Percentiles rank a stretch among this genome's conserved stretches.
These are phyloP conservation scores for Phytophthora constricta DNA, from an alignment of 352 stramenopile genomes.

Conservation along the genomic window DNA sequence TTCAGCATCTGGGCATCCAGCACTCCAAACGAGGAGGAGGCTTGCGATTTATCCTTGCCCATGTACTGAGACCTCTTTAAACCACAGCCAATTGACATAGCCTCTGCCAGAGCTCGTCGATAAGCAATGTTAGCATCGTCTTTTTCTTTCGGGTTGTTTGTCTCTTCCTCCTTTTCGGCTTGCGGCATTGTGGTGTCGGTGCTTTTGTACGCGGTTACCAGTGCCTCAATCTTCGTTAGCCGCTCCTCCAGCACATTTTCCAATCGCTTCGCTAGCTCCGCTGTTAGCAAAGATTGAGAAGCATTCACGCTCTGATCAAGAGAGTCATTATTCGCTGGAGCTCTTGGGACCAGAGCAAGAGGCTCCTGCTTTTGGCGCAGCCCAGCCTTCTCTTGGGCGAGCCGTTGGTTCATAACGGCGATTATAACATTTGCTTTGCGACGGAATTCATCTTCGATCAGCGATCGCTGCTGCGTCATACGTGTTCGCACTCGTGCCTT, in stretches of 20 bases:
- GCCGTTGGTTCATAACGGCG: slow-evolving; percentile 55
- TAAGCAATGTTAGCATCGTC: slow-evolving; percentile 14
- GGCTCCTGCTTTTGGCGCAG: slow-evolving; percentile 49
- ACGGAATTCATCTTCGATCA: slow-evolving; percentile 61
- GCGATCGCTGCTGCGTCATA: slow-evolving; percentile 24
- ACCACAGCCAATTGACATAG: slow-evolving; percentile 29
- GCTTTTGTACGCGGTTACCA: slow-evolving; percentile 25
- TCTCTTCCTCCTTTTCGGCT: slow-evolving; percentile 2
- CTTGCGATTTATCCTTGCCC: slow-evolving; percentile 1
- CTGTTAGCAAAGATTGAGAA: slow-evolving; percentile 6
- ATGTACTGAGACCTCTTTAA: slow-evolving; percentile 14
- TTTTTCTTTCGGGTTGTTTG: not conserved
- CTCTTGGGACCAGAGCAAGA: not conserved
- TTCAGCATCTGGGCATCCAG: slow-evolving; percentile 14
- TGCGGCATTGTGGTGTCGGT: not conserved
- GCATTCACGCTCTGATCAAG: not conserved
- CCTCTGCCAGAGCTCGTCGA: slow-evolving; percentile 27
- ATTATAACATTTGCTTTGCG: slow-evolving; percentile 55
- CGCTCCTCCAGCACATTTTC: slow-evolving; percentile 36
- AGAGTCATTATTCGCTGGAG: not conserved
- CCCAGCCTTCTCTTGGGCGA: slow-evolving; percentile 60
- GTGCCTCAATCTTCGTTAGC: slow-evolving; percentile 32
- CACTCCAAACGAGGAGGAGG: slow-evolving; percentile 28
- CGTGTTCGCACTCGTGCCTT: slow-evolving; percentile 28
- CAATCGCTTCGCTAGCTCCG: slow-evolving; percentile 20